A percentile compares a stretch with the other conserved stretches of the same genome.
Conservation (phyloP, 2,329 filamentous ascomycete genomes). For the Colletotrichum karsti region DNA sequence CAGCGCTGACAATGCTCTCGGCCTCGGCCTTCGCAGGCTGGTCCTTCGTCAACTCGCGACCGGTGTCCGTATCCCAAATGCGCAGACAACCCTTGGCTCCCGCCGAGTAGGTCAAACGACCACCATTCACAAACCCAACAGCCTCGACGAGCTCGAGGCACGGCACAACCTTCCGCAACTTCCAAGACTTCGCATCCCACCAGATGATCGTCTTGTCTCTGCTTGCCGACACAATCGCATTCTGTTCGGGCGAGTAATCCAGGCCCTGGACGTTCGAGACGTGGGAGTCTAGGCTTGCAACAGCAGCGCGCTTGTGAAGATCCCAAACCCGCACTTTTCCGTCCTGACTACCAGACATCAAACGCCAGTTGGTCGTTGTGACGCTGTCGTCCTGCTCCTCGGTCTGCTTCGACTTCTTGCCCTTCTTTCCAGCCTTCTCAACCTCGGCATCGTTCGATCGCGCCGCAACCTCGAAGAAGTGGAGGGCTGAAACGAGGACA, state of each 20-base stretch:
- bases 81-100: slow-evolving; percentile 85
- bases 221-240: slow-evolving; percentile 82
- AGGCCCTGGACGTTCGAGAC: slow-evolving; percentile 92
- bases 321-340: slow-evolving; percentile 94
- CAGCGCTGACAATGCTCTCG: slow-evolving; percentile 75
- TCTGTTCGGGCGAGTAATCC: slow-evolving; percentile 79
- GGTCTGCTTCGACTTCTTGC: slow-evolving; percentile 53
- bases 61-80: slow-evolving; percentile 82
- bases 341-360: slow-evolving; percentile 93
- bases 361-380: slow-evolving; percentile 69
- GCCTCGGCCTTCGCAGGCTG: slow-evolving; percentile 69
- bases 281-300: slow-evolving; percentile 86
- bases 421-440: slow-evolving; percentile 48
- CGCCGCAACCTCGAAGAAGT: slow-evolving; percentile 83
- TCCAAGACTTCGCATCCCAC: slow-evolving; percentile 91
- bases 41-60: slow-evolving; percentile 80
- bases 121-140: slow-evolving; percentile 79
- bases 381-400: slow-evolving; percentile 47
- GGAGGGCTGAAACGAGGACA: slow-evolving; percentile 87
- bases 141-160: slow-evolving; percentile 87
- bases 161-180: slow-evolving; percentile 80
- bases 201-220: slow-evolving; percentile 94
- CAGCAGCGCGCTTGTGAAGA: slow-evolving; percentile 80
- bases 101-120: slow-evolving; percentile 80
- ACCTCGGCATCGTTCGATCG: slow-evolving; percentile 48